Evolutionary conservation across 768 basidiomycete genomes (phyloP).

Genomic region (Boletus vinaceobasis): DNA sequence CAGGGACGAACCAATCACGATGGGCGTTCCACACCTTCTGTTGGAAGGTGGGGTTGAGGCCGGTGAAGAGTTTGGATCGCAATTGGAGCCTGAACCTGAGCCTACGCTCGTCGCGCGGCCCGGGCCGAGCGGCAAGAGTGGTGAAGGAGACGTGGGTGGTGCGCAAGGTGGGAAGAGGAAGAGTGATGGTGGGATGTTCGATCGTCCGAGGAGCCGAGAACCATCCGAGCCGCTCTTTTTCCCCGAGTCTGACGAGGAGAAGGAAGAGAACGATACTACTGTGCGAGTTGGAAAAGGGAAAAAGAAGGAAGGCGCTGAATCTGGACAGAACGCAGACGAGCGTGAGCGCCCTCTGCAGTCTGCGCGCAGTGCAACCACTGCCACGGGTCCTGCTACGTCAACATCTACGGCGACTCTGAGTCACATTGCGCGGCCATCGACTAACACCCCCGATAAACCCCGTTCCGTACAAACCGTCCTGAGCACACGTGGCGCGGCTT

Average conservation of each 20-base stretch:
- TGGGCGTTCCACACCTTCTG: constrained; percentile 12
- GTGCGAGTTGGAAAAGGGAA: neutral
- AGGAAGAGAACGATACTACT: neutral
- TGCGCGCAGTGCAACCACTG: neutral
- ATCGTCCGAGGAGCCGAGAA: constrained; percentile 9
- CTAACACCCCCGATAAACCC: constrained; percentile 13
- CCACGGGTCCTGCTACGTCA: neutral
- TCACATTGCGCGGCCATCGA: neutral
- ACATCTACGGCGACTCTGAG: neutral
- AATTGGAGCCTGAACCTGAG: constrained; percentile 13
- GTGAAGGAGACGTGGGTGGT: neutral
- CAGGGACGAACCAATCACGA: constrained; percentile 1
- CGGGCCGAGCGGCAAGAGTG: neutral
- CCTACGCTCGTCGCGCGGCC: constrained; percentile 17
- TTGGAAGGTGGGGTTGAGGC: neutral
- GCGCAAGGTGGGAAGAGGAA: neutral
- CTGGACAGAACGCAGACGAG: neutral
- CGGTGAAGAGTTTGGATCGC: neutral
- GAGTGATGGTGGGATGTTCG: neutral
- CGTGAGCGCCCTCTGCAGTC: neutral
- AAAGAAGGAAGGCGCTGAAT: neutral
- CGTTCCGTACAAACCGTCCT: constrained; percentile 41
- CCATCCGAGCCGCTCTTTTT: constrained; percentile 27
- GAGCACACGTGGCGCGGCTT: constrained; percentile 49
- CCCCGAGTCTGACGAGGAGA: constrained; percentile 21